A percentile compares a stretch with the other conserved stretches of the same genome.
These are phyloP conservation scores for Neurospora intermedia DNA, from an alignment of 495 filamentous ascomycete genomes.

Conservation along the genomic window DNA sequence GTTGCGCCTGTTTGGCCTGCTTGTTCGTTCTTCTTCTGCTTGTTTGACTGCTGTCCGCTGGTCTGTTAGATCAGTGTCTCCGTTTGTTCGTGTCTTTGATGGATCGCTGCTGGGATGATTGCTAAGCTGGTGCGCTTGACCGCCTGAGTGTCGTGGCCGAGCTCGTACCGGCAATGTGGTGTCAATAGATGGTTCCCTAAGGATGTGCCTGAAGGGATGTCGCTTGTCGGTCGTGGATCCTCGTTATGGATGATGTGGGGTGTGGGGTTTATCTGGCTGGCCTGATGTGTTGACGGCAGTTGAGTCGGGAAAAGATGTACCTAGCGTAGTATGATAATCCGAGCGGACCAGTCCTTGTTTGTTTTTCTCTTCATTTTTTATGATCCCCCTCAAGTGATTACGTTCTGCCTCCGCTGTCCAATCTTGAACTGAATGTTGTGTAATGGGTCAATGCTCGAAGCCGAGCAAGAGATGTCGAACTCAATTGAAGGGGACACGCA, in stretches of 20 bases:
- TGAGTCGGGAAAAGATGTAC: not conserved
- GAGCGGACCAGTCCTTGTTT: not conserved
- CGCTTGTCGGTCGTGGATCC: not conserved
- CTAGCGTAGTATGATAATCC: slow-evolving; percentile 1
- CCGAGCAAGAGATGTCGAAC: not conserved
- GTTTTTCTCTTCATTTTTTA: not conserved
- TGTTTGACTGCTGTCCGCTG: not conserved
- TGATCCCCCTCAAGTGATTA: not conserved
- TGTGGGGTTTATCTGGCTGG: not conserved
- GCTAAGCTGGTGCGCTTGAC: not conserved
- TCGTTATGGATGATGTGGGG: not conserved
- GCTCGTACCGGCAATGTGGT: not conserved
- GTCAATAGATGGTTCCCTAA: not conserved
- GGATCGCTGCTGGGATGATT: not conserved
- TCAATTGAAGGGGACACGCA: too few relatives aligned
- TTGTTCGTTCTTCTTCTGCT: not conserved
- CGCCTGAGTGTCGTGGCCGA: not conserved
- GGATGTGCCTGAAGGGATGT: not conserved
- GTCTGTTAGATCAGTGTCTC: not conserved
- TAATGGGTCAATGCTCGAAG: too few relatives aligned
- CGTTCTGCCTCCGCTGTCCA: not conserved
- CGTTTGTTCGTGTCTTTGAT: not conserved
- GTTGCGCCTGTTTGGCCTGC: not conserved
- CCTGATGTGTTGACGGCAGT: not conserved
- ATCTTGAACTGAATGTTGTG: too few relatives aligned